Conservation (phyloP, 139 green algal genomes). For the Chlorella sp. region DNA sequence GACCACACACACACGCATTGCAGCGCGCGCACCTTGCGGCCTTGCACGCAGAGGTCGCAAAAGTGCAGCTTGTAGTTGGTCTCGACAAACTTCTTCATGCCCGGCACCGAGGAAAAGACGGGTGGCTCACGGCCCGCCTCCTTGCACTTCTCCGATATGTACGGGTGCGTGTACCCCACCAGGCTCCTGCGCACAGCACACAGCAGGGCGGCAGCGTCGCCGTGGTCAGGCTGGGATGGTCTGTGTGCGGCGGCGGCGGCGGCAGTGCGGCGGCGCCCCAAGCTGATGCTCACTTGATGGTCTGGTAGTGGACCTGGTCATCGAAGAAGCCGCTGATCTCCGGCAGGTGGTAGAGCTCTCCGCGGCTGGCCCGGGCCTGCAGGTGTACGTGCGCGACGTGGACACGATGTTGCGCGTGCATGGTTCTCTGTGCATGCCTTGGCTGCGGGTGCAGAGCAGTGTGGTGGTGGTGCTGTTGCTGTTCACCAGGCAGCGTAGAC, state of each 20-base stretch:
- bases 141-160: conserved; percentile 20
- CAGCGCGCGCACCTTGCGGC: conserved; percentile 67
- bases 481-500: no score
- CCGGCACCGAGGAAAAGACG: conserved; percentile 44
- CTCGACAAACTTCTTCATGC: conserved; percentile 64
- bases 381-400: no score
- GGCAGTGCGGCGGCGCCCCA: no score
- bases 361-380: conserved; percentile 30
- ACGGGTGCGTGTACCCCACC: conserved; percentile 74
- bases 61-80: conserved; percentile 60
- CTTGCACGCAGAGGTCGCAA: conserved; percentile 86
- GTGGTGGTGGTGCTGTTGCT: no score
- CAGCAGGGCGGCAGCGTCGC: no score
- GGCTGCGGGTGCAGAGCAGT: no score
- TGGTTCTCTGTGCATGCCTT: no score
- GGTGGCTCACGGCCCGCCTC: not conserved
- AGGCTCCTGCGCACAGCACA: conserved; percentile 52
- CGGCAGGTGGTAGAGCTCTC: conserved; percentile 45
- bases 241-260: not conserved
- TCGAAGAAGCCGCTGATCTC: conserved; percentile 84
- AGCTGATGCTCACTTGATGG: conserved; percentile 66
- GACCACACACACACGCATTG: no score
- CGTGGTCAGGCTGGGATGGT: no score
- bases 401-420: no score
- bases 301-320: conserved; percentile 68